Evolutionary conservation across 768 basidiomycete species (phyloP).

Genomic region (Boletus edulis): DNA sequence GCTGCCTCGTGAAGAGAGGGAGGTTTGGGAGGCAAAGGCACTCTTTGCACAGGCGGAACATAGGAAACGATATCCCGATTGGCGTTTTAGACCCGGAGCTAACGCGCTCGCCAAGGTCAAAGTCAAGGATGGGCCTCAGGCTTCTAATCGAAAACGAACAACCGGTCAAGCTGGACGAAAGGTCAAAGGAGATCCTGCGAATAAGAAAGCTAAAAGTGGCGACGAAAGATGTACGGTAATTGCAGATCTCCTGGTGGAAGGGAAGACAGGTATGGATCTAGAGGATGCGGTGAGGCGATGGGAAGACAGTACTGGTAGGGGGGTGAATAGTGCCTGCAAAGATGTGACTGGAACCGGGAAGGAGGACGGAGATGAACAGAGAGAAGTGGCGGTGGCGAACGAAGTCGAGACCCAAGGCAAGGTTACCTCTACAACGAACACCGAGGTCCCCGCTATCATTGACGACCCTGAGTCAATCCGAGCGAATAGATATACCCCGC

Average conservation of each 20-base stretch:
- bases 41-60: constrained; percentile 71
- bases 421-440: neutral
- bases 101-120: constrained; percentile 39
- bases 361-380: constrained; percentile 26
- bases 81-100: constrained; percentile 74
- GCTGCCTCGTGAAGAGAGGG: constrained; percentile 62
- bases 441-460: neutral
- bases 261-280: constrained; percentile 62
- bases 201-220: constrained; percentile 29
- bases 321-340: constrained; percentile 2
- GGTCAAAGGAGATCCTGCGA: constrained; percentile 29
- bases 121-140: constrained; percentile 40
- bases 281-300: constrained; percentile 60
- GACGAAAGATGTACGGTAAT: constrained; percentile 66
- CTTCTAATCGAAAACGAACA: constrained; percentile 26
- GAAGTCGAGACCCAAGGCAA: constrained; percentile 9
- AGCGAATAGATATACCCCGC: neutral
- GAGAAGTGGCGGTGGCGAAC: constrained; percentile 16
- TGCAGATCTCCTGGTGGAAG: constrained; percentile 61
- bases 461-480: neutral
- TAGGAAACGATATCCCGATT: constrained; percentile 72
- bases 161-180: constrained; percentile 26
- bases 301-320: constrained; percentile 20
- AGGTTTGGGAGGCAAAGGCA: constrained; percentile 76
- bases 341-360: constrained; percentile 1